Conservation (phyloP, 1,284 basidiomycete genomes). For the Exsudoporus floridanus region DNA sequence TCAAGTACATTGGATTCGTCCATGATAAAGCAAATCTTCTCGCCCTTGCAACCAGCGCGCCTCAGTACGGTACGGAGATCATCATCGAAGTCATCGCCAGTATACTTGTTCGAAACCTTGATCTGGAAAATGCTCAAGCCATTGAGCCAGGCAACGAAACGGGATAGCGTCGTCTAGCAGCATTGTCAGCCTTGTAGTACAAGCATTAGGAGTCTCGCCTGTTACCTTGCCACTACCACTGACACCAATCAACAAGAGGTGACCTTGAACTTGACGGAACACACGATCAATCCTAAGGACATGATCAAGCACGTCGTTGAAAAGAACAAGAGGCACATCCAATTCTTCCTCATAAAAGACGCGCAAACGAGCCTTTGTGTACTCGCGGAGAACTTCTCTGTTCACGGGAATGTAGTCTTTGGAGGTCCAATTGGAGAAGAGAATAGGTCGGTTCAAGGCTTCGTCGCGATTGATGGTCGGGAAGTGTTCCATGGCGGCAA, state of each 20-base stretch:
- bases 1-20: slow-evolving; percentile 99
- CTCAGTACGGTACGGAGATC: slow-evolving; percentile 93
- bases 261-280: slow-evolving; percentile 98
- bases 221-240: slow-evolving; percentile 95
- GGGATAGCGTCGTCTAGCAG: slow-evolving; percentile 87
- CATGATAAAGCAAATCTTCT: slow-evolving; percentile 99
- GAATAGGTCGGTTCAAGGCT: slow-evolving; percentile 83
- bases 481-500: slow-evolving; percentile 86
- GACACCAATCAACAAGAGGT: slow-evolving; percentile 94
- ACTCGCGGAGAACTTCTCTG: slow-evolving; percentile 89
- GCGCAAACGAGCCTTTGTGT: slow-evolving; percentile 92
- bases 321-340: slow-evolving; percentile 96
- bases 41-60: slow-evolving; percentile 94
- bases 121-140: slow-evolving; percentile 98
- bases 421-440: slow-evolving; percentile 99
- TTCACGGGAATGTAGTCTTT: slow-evolving; percentile 96
- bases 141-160: slow-evolving; percentile 99
- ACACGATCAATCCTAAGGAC: slow-evolving; percentile 97
- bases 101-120: slow-evolving; percentile 98
- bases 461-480: slow-evolving; percentile 86
- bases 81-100: slow-evolving; percentile 97
- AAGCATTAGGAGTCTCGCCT: not conserved
- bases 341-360: slow-evolving; percentile 98
- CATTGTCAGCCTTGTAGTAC: slow-evolving; percentile 14
- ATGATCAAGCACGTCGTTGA: slow-evolving; percentile 98